Conservation (phyloP, 208 protist species). For the Crithidia sp. region DNA sequence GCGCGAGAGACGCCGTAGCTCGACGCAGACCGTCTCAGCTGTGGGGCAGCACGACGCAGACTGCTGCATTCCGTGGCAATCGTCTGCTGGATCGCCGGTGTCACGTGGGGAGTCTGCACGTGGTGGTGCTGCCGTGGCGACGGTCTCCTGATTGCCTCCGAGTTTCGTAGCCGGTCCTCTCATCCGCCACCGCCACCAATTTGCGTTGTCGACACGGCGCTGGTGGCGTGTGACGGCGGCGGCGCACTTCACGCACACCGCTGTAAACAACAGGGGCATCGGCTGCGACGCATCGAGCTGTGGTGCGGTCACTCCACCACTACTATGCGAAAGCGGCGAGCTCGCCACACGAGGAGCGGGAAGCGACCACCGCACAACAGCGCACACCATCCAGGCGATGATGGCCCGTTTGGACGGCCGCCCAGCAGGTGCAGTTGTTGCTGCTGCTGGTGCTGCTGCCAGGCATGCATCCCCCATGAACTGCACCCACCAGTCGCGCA, state of each 20-base stretch:
- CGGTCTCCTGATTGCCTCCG: neutral
- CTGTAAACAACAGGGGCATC: neutral
- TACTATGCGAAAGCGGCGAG: neutral
- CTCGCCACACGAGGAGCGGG: neutral
- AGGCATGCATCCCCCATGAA: neutral
- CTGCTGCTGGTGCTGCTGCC: neutral
- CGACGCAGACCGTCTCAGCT: neutral
- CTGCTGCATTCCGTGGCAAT: too few species aligned
- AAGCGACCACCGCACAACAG: neutral
- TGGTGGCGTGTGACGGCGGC: slow-evolving; percentile 12
- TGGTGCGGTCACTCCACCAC: neutral
- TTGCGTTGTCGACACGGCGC: slow-evolving; percentile 2
- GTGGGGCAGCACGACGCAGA: neutral
- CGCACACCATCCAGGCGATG: neutral
- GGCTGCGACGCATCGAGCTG: neutral
- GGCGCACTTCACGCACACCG: slow-evolving; percentile 14
- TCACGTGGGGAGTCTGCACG: neutral
- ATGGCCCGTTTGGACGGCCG: neutral
- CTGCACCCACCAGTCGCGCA: slow-evolving; percentile 23
- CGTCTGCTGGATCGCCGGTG: too few species aligned
- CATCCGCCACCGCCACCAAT: neutral
- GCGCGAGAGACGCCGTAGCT: neutral
- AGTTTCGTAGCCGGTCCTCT: too few species aligned
- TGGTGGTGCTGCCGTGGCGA: neutral
- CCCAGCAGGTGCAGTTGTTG: neutral